Percentiles rank a stretch among this genome's conserved stretches.
Evolutionary conservation across 768 basidiomycete species (phyloP).

Genomic region (Kwoniella pini): DNA sequence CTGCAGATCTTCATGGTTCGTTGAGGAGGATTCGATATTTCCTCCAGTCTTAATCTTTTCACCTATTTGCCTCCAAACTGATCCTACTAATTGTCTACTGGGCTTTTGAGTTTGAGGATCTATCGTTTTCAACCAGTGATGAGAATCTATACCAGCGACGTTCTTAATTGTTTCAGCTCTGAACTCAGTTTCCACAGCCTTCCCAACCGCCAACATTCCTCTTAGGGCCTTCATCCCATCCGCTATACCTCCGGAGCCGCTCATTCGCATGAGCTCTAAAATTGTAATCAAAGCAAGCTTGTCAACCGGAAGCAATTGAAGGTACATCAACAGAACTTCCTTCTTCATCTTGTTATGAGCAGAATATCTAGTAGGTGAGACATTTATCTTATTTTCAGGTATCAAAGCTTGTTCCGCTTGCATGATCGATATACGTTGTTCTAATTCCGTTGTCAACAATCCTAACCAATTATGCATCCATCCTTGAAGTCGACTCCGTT

Average conservation of each 20-base stretch:
- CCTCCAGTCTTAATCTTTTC: slow-evolving; percentile 11
- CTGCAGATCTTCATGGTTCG: slow-evolving; percentile 21
- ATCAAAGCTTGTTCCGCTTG: slow-evolving; percentile 16
- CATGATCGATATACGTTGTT: slow-evolving; percentile 30
- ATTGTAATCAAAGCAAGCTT: slow-evolving; percentile 86
- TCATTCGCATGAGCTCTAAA: slow-evolving; percentile 78
- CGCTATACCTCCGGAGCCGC: slow-evolving; percentile 69
- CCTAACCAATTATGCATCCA: slow-evolving; percentile 51
- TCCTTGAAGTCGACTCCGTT: slow-evolving; percentile 39
- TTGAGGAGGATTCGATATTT: slow-evolving; percentile 3
- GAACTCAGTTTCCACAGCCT: slow-evolving; percentile 85
- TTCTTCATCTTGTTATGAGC: slow-evolving; percentile 37
- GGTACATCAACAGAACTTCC: slow-evolving; percentile 65
- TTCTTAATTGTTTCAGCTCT: slow-evolving; percentile 71
- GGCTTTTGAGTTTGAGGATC: slow-evolving; percentile 45
- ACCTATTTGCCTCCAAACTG: slow-evolving; percentile 37
- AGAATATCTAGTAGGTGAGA: slow-evolving; percentile 19
- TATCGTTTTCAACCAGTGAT: slow-evolving; percentile 37
- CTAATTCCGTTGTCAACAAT: slow-evolving; percentile 25
- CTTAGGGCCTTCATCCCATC: slow-evolving; percentile 88
- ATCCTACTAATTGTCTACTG: slow-evolving; percentile 23
- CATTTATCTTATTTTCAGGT: slow-evolving; percentile 17
- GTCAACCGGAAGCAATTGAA: slow-evolving; percentile 71
- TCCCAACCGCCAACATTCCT: slow-evolving; percentile 75
- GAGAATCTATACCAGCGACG: slow-evolving; percentile 44